A percentile compares a stretch with the other conserved stretches of the same genome.
phyloP scores from a whole-genome alignment of 495 filamentous ascomycete genomes.

The Penicillium taxi region DNA sequence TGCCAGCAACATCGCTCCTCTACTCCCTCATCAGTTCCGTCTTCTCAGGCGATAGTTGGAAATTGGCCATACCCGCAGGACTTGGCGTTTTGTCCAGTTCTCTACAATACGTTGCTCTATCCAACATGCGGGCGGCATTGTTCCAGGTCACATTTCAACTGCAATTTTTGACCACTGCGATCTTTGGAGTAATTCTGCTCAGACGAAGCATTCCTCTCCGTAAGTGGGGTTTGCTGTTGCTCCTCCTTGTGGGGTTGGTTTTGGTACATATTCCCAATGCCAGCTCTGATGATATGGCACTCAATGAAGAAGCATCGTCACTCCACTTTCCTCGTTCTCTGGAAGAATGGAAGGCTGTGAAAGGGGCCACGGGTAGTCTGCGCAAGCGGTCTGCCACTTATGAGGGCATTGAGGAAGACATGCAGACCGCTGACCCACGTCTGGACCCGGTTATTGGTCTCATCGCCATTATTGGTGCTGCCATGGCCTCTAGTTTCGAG shows the following conservation, averaged over 20 bases:
- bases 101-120: constrained; percentile 84
- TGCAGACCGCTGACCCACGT: constrained; percentile 50
- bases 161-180: constrained; percentile 82
- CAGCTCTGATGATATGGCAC: constrained; percentile 36
- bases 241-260: constrained; percentile 79
- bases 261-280: constrained; percentile 72
- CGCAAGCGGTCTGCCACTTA: constrained; percentile 83
- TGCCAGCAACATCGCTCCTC: constrained; percentile 72
- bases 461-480: constrained; percentile 64
- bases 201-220: constrained; percentile 56
- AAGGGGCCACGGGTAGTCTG: constrained; percentile 38
- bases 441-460: constrained; percentile 76
- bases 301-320: constrained; percentile 41
- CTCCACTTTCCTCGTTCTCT: constrained; percentile 70
- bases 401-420: constrained; percentile 83
- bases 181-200: constrained; percentile 78
- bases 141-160: constrained; percentile 92
- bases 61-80: constrained; percentile 79
- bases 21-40: constrained; percentile 69
- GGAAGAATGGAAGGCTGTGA: constrained; percentile 42
- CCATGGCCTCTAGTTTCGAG: constrained; percentile 70
- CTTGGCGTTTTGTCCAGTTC: constrained; percentile 88
- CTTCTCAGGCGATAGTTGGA: constrained; percentile 94
- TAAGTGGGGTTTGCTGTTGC: constrained; percentile 71
- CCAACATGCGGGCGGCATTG: constrained; percentile 82